These are phyloP conservation scores for Diplodia seriata DNA, from an alignment of 2,329 filamentous ascomycete genomes.

Conservation along the genomic window DNA sequence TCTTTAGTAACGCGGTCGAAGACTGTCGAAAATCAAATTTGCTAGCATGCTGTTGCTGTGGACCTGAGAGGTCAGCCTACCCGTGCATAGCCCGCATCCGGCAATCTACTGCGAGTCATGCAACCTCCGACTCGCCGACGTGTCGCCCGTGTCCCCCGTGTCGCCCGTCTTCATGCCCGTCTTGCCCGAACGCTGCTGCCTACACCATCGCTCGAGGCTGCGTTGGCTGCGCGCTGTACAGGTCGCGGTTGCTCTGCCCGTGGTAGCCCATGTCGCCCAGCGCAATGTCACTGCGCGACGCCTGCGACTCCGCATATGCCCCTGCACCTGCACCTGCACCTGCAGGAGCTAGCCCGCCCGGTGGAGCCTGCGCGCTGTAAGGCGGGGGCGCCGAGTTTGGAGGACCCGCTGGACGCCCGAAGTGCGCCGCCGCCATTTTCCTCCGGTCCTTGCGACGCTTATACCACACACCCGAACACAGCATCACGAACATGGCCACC, in stretches of 20 bases:
- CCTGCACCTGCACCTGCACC: neutral
- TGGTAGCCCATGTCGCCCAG: conserved; percentile 18
- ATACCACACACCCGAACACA: conserved; percentile 30
- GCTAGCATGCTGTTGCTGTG: conserved; percentile 15
- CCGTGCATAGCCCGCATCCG: conserved; percentile 6
- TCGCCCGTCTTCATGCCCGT: neutral
- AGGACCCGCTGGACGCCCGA: neutral
- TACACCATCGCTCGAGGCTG: conserved; percentile 24
- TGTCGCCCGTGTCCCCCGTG: neutral
- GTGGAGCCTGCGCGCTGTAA: conserved; percentile 4
- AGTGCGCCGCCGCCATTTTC: neutral
- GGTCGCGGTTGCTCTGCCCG: conserved; percentile 7
- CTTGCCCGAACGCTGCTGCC: neutral
- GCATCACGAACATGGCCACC: conserved; percentile 32
- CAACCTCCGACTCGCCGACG: conserved; percentile 23
- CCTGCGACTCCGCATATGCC: conserved; percentile 5
- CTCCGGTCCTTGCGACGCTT: conserved; percentile 16
- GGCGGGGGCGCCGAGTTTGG: conserved; percentile 10
- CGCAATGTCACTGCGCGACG: conserved; percentile 21
- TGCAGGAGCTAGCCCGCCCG: neutral
- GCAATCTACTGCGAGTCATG: conserved; percentile 22
- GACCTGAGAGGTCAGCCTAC: conserved; percentile 9
- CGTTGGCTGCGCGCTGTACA: conserved; percentile 10
- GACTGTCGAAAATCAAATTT: conserved; percentile 10
- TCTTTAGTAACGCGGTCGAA: neutral